Percentiles rank a stretch among this genome's conserved stretches.
These are phyloP conservation scores for Calonectria pauciramosa DNA, from an alignment of 2,329 filamentous ascomycete species.

Conservation along the genomic window DNA sequence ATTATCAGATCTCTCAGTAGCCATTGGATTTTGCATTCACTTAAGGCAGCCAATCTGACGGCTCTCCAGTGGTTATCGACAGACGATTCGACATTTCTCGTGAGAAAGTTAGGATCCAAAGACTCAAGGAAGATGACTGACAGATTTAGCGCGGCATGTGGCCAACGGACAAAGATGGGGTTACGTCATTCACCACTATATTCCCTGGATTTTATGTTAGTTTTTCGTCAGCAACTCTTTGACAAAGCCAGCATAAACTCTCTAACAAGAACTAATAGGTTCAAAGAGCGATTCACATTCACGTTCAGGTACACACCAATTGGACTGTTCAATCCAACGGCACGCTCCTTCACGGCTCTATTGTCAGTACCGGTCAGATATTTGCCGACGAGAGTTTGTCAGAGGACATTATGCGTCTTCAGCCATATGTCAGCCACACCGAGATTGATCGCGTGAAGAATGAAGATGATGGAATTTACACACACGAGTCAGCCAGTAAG, in stretches of 20 bases:
- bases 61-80: conserved; percentile 10
- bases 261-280: background rate
- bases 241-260: background rate
- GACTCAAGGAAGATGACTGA: background rate
- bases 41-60: background rate
- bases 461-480: conserved; percentile 4
- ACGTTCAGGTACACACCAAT: conserved; percentile 6
- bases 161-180: conserved; percentile 24
- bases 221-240: background rate
- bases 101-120: background rate
- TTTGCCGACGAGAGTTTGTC: background rate
- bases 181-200: conserved; percentile 17
- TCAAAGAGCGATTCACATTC: conserved; percentile 11
- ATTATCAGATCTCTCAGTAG: background rate
- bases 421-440: conserved; percentile 15
- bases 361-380: conserved; percentile 6
- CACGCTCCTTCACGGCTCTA: background rate
- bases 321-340: conserved; percentile 13
- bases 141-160: conserved; percentile 18
- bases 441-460: conserved; percentile 22
- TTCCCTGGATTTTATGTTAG: conserved; percentile 20
- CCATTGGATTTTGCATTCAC: too few species aligned
- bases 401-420: background rate
- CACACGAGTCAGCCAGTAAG: conserved; percentile 11
- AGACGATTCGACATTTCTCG: conserved; percentile 20